phyloP scores from a whole-genome alignment of 2,329 filamentous ascomycete species.

The Hymenoscyphus repandus region DNA sequence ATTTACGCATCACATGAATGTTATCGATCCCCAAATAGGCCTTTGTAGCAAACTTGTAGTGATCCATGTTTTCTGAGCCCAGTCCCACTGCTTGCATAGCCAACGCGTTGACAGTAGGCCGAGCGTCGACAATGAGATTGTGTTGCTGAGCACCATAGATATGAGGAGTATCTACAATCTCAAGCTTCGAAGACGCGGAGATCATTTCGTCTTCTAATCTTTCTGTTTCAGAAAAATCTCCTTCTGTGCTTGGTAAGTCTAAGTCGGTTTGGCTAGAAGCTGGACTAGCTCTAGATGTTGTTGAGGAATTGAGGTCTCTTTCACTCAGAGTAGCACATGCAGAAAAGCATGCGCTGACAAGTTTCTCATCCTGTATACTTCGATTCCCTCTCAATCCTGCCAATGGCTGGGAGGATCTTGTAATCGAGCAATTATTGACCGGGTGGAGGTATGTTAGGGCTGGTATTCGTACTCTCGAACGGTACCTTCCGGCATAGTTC shows the following conservation, averaged over 20 bases:
- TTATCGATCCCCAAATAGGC: constrained; percentile 95
- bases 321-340: constrained; percentile 40
- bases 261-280: constrained; percentile 49
- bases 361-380: constrained; percentile 91
- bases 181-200: constrained; percentile 39
- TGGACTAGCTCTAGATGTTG: constrained; percentile 34
- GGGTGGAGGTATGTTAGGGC: constrained; percentile 92
- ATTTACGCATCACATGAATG: constrained; percentile 96
- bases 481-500: constrained; percentile 86
- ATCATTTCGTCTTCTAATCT: constrained; percentile 65
- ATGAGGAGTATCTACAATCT: constrained; percentile 54
- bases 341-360: constrained; percentile 88
- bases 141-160: constrained; percentile 89
- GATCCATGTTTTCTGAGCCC: constrained; percentile 96
- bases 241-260: constrained; percentile 22
- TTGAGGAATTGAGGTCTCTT: constrained; percentile 20
- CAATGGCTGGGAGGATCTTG: constrained; percentile 85
- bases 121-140: constrained; percentile 93
- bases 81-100: constrained; percentile 91
- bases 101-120: constrained; percentile 88
- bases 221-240: constrained; percentile 59
- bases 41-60: constrained; percentile 89
- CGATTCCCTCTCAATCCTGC: constrained; percentile 82
- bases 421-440: constrained; percentile 95
- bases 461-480: constrained; percentile 84